Conservation (phyloP, 176 grass and related monocot species). For the Musa schizocarpa region DNA sequence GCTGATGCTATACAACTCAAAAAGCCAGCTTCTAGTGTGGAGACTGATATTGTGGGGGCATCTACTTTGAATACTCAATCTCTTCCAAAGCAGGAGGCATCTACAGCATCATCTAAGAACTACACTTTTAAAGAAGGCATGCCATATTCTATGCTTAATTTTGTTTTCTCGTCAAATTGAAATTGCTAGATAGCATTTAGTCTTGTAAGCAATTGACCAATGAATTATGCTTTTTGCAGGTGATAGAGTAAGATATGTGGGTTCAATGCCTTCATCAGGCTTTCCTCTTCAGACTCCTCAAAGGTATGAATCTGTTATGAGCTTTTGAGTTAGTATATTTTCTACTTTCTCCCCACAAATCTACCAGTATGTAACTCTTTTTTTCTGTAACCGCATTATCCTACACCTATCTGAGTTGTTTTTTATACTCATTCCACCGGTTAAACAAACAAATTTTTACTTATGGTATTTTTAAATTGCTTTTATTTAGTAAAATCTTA, state of each 20-base stretch:
- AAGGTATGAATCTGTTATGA: constrained; percentile 36
- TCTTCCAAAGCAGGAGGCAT: constrained; percentile 76
- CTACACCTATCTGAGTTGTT: too few species aligned
- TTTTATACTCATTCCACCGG: too few species aligned
- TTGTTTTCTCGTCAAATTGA: not conserved
- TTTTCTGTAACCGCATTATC: too few species aligned
- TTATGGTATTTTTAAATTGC: not conserved
- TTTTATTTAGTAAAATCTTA: not conserved
- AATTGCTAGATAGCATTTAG: not conserved
- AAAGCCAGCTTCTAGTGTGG: constrained; percentile 79
- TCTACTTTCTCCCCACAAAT: not conserved
- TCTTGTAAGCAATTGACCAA: not conserved
- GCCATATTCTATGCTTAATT: constrained; percentile 7
- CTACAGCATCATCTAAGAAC: constrained; percentile 83
- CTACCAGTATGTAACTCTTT: too few species aligned
- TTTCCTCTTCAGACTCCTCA: constrained; percentile 39
- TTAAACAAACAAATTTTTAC: not conserved
- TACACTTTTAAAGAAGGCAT: constrained; percentile 97
- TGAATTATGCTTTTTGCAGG: constrained; percentile 35
- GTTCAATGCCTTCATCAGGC: constrained; percentile 35
- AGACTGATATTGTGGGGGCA: constrained; percentile 89
- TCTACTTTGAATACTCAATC: constrained; percentile 67
- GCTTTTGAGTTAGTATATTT: not conserved
- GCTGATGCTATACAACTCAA: constrained; percentile 54
- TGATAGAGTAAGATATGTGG: constrained; percentile 82